Conservation (phyloP, 1,139 yeast genomes). For the Sugiyamaella neomexicana region DNA sequence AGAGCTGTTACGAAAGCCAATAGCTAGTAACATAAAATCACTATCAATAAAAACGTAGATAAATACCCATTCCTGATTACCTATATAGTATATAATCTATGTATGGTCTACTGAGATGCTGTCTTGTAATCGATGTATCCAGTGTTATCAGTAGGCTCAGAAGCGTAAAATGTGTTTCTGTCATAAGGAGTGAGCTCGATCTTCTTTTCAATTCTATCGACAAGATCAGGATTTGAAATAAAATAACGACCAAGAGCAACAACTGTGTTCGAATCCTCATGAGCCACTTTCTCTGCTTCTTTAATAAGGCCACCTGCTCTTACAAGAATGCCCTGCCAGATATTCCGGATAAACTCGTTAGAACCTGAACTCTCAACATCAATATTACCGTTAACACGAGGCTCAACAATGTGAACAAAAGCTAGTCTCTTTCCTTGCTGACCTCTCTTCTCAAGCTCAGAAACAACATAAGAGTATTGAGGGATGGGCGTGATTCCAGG, state of each 20-base stretch:
- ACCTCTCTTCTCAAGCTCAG: not conserved
- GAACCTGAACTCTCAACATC: not conserved
- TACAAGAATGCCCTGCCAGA: slow-evolving; percentile 28
- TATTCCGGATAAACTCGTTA: not conserved
- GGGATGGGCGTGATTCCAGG: not conserved
- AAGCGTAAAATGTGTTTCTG: slow-evolving; percentile 41
- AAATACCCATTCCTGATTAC: no score
- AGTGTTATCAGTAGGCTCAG: slow-evolving; percentile 39
- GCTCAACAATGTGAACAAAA: not conserved
- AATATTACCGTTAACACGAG: not conserved
- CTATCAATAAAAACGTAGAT: no score
- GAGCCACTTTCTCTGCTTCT: slow-evolving; percentile 24
- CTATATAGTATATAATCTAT: not conserved
- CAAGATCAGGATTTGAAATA: slow-evolving; percentile 50
- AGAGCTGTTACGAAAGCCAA: no score
- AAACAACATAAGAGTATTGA: not conserved
- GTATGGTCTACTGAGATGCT: not conserved
- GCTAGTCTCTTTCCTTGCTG: not conserved
- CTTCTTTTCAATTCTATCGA: slow-evolving; percentile 44
- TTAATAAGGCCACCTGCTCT: slow-evolving; percentile 28
- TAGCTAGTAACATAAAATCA: no score
- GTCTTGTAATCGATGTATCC: slow-evolving; percentile 31
- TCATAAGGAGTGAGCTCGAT: slow-evolving; percentile 37
- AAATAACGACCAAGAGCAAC: slow-evolving; percentile 37
- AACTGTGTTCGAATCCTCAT: slow-evolving; percentile 43